Percentiles rank a stretch among this genome's conserved stretches.
phyloP scores from a whole-genome alignment of 2,329 filamentous ascomycete species.

The Mycosphaerella sp. region DNA sequence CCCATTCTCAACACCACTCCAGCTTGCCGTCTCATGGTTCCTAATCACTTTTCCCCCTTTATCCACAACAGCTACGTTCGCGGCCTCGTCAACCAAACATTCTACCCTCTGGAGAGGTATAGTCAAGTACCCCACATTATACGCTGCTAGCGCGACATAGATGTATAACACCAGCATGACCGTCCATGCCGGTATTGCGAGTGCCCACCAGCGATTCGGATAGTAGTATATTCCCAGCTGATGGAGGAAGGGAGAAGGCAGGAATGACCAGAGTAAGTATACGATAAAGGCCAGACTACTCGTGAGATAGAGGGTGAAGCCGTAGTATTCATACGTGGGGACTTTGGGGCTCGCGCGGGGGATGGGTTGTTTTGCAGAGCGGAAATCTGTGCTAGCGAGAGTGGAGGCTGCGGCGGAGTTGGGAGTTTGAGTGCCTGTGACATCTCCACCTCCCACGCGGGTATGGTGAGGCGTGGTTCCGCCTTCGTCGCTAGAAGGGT shows the following conservation, averaged over 20 bases:
- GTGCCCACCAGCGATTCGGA: constrained; percentile 94
- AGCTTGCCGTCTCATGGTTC: constrained; percentile 28
- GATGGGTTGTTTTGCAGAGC: constrained; percentile 56
- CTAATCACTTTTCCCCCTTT: constrained; percentile 54
- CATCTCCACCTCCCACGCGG: constrained; percentile 14
- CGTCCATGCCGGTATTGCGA: constrained; percentile 84
- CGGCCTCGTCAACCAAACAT: constrained; percentile 86
- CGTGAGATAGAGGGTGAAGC: constrained; percentile 92
- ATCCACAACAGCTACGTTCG: constrained; percentile 78
- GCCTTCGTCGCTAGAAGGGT: constrained; percentile 77
- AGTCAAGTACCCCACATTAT: constrained; percentile 86
- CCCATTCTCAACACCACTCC: constrained; percentile 17
- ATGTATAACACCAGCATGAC: constrained; percentile 88
- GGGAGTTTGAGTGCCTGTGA: constrained; percentile 37
- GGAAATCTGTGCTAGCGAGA: constrained; percentile 44
- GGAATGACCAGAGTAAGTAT: constrained; percentile 76
- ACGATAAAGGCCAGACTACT: constrained; percentile 72
- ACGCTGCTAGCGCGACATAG: constrained; percentile 83
- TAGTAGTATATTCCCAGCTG: constrained; percentile 95
- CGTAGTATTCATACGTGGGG: constrained; percentile 99
- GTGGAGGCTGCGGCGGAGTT: constrained; percentile 57
- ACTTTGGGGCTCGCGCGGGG: constrained; percentile 86
- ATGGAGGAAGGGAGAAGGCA: constrained; percentile 86
- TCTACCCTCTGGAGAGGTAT: constrained; percentile 72
- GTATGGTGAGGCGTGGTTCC: constrained; percentile 19